Percentiles rank a stretch among this genome's conserved stretches.
Evolutionary conservation across 1,139 yeast species (phyloP).

Genomic region (Williopsis jadinii): DNA sequence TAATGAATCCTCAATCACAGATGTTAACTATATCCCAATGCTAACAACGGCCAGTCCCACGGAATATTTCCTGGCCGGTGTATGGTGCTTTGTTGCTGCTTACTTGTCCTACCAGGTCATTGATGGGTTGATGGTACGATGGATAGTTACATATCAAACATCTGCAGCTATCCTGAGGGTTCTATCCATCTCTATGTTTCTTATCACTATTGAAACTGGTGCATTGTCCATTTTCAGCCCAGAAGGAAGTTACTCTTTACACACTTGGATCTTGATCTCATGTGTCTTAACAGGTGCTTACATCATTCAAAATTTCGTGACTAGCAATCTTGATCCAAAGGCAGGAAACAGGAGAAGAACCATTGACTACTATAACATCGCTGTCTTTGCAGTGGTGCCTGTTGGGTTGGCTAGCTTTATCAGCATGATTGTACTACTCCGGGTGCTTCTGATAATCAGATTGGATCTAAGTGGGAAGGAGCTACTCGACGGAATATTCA

Average conservation of each 20-base stretch:
- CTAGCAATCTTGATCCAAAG: constrained; percentile 70
- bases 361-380: constrained; percentile 75
- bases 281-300: constrained; percentile 80
- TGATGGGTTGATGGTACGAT: constrained; percentile 86
- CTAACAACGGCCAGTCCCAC: constrained; percentile 37
- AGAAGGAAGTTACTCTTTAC: constrained; percentile 57
- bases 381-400: constrained; percentile 95
- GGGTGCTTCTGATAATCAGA: constrained; percentile 69
- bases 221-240: constrained; percentile 55
- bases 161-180: constrained; percentile 84
- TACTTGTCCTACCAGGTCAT: constrained; percentile 77
- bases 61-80: constrained; percentile 63
- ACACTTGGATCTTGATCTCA: constrained; percentile 86
- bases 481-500: constrained; percentile 1
- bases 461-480: constrained; percentile 40
- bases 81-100: constrained; percentile 84
- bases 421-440: constrained; percentile 77
- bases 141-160: constrained; percentile 88
- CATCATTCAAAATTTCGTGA: constrained; percentile 81
- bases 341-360: constrained; percentile 38
- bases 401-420: constrained; percentile 91
- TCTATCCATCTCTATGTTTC: constrained; percentile 70
- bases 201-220: constrained; percentile 65
- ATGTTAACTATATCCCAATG: constrained; percentile 6
- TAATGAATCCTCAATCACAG: background rate